Evolutionary conservation across 139 green algal species (phyloP), one percentile per base, ranked within the genome.

Genomic region (Spirogloea muscicola): DNA sequence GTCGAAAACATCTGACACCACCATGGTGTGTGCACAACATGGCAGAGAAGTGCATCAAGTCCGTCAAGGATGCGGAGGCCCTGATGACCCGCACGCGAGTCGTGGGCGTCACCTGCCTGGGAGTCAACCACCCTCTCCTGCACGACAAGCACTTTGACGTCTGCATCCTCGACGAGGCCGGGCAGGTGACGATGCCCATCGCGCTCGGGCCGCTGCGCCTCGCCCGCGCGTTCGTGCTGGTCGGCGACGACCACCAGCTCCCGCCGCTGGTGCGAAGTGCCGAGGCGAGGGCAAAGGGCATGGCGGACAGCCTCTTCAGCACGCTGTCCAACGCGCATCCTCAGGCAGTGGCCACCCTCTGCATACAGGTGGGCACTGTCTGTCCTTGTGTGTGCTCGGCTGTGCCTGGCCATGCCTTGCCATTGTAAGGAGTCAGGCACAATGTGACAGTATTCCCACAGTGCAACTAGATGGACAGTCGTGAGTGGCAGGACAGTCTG

Each of bases 91-190:
- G n/a, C 10, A 63, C 72, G 7, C 37, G 31, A 25, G 68, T 87
- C 2, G 82, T 88, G 58, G 81, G 61, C 33, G 81, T 63, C 58
- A 96, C 94, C 16, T 94, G 89, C 74, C 81, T 97, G 37, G 87
- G 86, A 0, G 59, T 83, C 7, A 55, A 55, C 37, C 79, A 93
- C 58, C 44, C 66, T 39, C 0, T 66, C 63, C 3, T 98, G 16
- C 6, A 13, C 18, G 18, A 71, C 4, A 38, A 39, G 27, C 29
- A 18, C 18, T 87, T 98, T 68, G 92, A 97, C 67, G 87, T 97
- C n/a, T 91, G 82, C 68, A 93, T 98, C 37, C 81, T 98, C 49
- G 94, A 99, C 66, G 94, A 99, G 79, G 94, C 93, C 0, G 84
- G 86, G 1, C 94, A 98, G 83, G 87, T 96, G 51, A 90, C 80